Evolutionary conservation across 305 asterid species (phyloP).

Genomic region (Withania somnifera): DNA sequence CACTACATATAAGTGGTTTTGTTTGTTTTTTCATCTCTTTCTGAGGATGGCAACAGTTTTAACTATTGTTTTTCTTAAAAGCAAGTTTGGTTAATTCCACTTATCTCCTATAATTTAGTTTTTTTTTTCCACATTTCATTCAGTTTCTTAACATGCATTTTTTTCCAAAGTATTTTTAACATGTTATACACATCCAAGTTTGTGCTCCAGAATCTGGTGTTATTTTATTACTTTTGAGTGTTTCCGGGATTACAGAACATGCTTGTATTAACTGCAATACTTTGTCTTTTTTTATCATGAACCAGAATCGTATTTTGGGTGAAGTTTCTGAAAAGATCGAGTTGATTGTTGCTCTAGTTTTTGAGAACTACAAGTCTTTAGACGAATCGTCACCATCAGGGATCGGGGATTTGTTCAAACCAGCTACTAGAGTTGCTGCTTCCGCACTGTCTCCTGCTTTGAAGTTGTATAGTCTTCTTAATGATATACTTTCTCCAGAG

Average conservation of each 20-base stretch:
- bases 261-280: background rate
- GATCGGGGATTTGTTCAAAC: conserved; percentile 48
- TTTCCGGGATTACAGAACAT: background rate
- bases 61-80: background rate
- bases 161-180: background rate
- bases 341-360: conserved; percentile 51
- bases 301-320: conserved; percentile 71
- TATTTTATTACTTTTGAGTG: background rate
- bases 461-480: conserved; percentile 67
- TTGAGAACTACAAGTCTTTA: conserved; percentile 80
- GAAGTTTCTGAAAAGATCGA: conserved; percentile 76
- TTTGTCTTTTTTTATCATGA: background rate
- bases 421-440: conserved; percentile 61
- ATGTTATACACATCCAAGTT: background rate
- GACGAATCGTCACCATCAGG: conserved; percentile 73
- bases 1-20: background rate
- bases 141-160: background rate
- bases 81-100: background rate
- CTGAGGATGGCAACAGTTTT: background rate
- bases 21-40: background rate
- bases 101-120: background rate
- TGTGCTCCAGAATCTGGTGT: background rate
- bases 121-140: background rate
- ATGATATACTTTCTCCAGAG: conserved; percentile 72
- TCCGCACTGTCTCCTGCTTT: conserved; percentile 74